Conservation (phyloP, 1,139 yeast genomes). For the Candida labiduridarum region DNA sequence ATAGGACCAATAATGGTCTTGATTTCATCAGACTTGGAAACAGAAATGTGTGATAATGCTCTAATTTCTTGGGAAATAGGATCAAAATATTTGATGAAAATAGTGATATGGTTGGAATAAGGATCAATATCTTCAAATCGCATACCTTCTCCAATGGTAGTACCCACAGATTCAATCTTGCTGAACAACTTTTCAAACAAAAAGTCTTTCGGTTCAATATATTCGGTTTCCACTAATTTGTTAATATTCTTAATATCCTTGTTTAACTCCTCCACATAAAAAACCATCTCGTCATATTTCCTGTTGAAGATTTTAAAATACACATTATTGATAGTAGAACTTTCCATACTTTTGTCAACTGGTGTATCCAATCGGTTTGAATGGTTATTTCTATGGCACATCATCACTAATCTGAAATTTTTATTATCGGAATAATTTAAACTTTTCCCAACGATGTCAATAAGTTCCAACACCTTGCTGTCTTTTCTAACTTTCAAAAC, state of each 20-base stretch:
- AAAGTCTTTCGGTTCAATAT: constrained; percentile 25
- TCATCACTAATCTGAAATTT: constrained; percentile 62
- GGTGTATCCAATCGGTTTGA: constrained; percentile 68
- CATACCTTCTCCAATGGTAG: constrained; percentile 5
- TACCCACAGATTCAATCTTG: constrained; percentile 20
- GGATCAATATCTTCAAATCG: constrained; percentile 25
- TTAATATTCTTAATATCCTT: constrained; percentile 34
- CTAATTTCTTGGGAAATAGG: constrained; percentile 50
- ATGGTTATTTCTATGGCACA: constrained; percentile 71
- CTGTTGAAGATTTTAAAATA: constrained; percentile 43
- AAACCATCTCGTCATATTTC: constrained; percentile 48
- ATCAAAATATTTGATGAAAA: constrained; percentile 77
- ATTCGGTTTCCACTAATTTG: constrained; percentile 8
- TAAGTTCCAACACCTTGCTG: constrained; percentile 53
- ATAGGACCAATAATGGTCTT: constrained; percentile 47
- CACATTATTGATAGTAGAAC: constrained; percentile 37
- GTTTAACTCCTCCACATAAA: constrained; percentile 48
- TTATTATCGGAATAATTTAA: constrained; percentile 33
- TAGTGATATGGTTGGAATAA: constrained; percentile 42
- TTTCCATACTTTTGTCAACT: constrained; percentile 39
- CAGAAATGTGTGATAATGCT: constrained; percentile 67
- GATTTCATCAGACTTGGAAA: constrained; percentile 52
- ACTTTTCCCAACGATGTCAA: constrained; percentile 49
- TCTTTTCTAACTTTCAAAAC: constrained; percentile 60
- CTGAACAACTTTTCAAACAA: constrained; percentile 24